Evolutionary conservation across 805 yeast genomes (phyloP).

Genomic region (Cyberlindnera mycetangii): DNA sequence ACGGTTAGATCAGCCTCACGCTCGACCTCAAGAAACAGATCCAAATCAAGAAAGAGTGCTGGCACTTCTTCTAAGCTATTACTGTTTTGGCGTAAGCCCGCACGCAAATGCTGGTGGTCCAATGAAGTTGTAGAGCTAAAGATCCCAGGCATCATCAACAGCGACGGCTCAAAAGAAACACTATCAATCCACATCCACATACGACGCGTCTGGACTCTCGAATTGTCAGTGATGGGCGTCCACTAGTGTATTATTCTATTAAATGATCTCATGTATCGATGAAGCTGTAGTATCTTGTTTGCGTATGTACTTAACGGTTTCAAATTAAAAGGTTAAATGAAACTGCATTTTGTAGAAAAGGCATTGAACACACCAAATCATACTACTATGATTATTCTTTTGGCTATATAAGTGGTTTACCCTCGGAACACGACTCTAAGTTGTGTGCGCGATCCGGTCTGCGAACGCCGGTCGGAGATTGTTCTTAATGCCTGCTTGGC

Average conservation of each 20-base stretch:
- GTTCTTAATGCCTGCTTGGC: slow-evolving; percentile 42
- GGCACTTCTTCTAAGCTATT: slow-evolving; percentile 60
- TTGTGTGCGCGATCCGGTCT: background rate
- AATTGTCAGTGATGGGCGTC: slow-evolving; percentile 84
- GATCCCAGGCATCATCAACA: slow-evolving; percentile 32
- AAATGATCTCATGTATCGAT: too few relatives aligned
- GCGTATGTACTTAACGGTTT: too few relatives aligned
- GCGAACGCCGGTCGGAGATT: background rate
- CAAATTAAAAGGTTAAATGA: too few relatives aligned
- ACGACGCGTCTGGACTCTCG: slow-evolving; percentile 96
- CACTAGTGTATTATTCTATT: too few relatives aligned
- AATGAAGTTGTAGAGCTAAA: slow-evolving; percentile 50
- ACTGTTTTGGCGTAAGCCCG: slow-evolving; percentile 96
- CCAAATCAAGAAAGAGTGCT: slow-evolving; percentile 37
- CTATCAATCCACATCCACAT: slow-evolving; percentile 69
- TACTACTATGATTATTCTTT: too few relatives aligned
- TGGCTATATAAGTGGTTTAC: too few relatives aligned
- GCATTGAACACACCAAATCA: too few relatives aligned
- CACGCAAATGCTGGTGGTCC: slow-evolving; percentile 98
- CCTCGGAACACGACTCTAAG: background rate
- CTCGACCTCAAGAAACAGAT: slow-evolving; percentile 51
- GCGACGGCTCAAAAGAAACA: slow-evolving; percentile 29
- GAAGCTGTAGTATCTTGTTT: too few relatives aligned
- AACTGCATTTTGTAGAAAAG: too few relatives aligned
- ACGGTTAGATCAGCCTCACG: slow-evolving; percentile 54